A percentile compares a stretch with the other conserved stretches of the same genome.
phyloP scores from a whole-genome alignment of 2,329 filamentous ascomycete species.

The Nemania sp. region DNA sequence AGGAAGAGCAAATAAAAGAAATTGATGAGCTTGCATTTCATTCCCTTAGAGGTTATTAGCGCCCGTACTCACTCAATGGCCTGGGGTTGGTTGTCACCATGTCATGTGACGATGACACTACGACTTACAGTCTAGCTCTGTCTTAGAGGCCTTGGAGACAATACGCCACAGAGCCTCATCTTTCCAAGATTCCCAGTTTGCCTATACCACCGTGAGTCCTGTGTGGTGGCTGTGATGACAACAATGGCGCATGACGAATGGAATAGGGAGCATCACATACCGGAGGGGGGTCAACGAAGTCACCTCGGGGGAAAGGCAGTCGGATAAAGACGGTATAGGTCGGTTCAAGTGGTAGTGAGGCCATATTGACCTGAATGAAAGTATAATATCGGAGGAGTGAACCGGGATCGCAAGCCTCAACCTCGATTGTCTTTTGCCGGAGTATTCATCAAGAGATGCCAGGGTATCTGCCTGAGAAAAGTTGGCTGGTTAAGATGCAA shows the following conservation, averaged over 20 bases:
- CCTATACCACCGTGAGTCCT: constrained; percentile 60
- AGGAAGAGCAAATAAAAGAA: constrained; percentile 17
- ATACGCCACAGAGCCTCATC: constrained; percentile 92
- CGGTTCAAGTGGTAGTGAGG: constrained; percentile 59
- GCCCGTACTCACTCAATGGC: not conserved
- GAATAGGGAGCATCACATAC: constrained; percentile 61
- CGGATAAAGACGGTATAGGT: constrained; percentile 84
- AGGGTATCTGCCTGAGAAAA: too few species aligned
- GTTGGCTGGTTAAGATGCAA: too few species aligned
- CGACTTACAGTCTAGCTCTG: constrained; percentile 84
- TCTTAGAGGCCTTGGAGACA: constrained; percentile 82
- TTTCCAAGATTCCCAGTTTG: constrained; percentile 88
- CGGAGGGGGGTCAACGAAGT: constrained; percentile 90
- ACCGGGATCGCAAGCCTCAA: constrained; percentile 18
- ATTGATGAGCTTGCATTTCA: constrained; percentile 70
- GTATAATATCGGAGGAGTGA: constrained; percentile 7
- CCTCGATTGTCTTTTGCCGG: not conserved
- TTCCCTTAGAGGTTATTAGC: constrained; percentile 70
- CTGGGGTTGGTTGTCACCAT: constrained; percentile 10
- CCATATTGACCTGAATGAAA: constrained; percentile 42
- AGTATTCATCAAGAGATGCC: not conserved
- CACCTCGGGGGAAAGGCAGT: constrained; percentile 86
- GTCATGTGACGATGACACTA: constrained; percentile 14
- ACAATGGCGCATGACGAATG: constrained; percentile 11
- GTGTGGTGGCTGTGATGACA: constrained; percentile 1